phyloP scores from a whole-genome alignment of 2,329 filamentous ascomycete genomes.

The Septoria linicola region DNA sequence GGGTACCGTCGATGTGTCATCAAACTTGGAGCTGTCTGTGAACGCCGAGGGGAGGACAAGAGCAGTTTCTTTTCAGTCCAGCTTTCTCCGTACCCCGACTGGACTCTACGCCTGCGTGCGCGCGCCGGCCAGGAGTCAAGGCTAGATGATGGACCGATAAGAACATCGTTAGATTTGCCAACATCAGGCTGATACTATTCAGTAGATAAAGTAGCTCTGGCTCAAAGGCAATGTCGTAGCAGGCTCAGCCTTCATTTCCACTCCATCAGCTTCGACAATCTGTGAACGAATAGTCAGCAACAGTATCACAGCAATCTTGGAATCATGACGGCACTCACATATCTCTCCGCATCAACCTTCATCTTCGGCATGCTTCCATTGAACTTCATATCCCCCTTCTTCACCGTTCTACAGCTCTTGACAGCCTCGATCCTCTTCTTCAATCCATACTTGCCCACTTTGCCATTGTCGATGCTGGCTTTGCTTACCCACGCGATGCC shows the following conservation, averaged over 20 bases:
- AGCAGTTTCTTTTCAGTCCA: too few relatives aligned
- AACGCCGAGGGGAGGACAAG: too few relatives aligned
- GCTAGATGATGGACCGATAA: too few relatives aligned
- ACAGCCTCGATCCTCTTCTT: constrained; percentile 79
- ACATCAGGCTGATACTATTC: too few relatives aligned
- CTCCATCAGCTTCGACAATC: constrained; percentile 78
- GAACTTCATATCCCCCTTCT: constrained; percentile 87
- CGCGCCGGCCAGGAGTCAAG: too few relatives aligned
- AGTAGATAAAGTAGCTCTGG: constrained; percentile 71
- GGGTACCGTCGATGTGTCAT: too few relatives aligned
- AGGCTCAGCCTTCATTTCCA: constrained; percentile 71
- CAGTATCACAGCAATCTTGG: not conserved
- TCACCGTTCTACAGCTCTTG: constrained; percentile 68
- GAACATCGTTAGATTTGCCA: too few relatives aligned
- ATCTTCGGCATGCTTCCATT: constrained; percentile 83
- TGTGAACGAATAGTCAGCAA: constrained; percentile 34
- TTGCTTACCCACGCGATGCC: constrained; percentile 82
- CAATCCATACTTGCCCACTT: constrained; percentile 69
- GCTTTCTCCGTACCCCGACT: too few relatives aligned
- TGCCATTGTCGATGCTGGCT: constrained; percentile 65
- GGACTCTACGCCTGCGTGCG: too few relatives aligned
- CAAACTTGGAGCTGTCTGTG: too few relatives aligned
- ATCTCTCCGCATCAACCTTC: constrained; percentile 88
- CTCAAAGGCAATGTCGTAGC: constrained; percentile 69
- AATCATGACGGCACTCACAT: constrained; percentile 49